Conservation (phyloP, 2,329 filamentous ascomycete species). For the Huntiella bhutanensis region DNA sequence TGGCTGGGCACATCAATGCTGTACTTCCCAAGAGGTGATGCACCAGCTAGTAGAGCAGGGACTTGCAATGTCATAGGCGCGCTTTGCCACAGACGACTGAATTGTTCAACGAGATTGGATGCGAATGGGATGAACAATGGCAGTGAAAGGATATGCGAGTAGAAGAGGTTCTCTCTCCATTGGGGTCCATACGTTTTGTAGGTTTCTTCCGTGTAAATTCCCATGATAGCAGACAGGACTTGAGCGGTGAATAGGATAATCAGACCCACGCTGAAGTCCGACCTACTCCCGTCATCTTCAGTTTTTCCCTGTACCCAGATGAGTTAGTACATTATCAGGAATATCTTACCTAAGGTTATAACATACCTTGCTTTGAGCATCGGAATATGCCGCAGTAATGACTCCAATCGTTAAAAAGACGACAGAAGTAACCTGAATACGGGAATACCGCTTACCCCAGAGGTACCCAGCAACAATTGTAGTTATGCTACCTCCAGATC, state of each 20-base stretch:
- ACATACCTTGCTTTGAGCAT: slow-evolving; percentile 62
- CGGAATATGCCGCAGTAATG: slow-evolving; percentile 72
- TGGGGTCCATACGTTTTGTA: slow-evolving; percentile 72
- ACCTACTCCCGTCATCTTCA: slow-evolving; percentile 12
- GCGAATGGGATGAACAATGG: slow-evolving; percentile 58
- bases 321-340: not conserved
- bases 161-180: slow-evolving; percentile 94
- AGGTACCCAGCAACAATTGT: slow-evolving; percentile 83
- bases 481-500: slow-evolving; percentile 87
- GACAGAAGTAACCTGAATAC: slow-evolving; percentile 64
- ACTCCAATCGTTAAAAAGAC: slow-evolving; percentile 71
- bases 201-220: slow-evolving; percentile 80
- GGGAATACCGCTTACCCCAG: slow-evolving; percentile 69
- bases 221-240: slow-evolving; percentile 80
- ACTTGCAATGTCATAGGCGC: slow-evolving; percentile 27
- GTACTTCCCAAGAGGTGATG: slow-evolving; percentile 1
- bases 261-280: slow-evolving; percentile 43
- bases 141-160: slow-evolving; percentile 60
- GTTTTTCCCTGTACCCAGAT: slow-evolving; percentile 10
- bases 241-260: slow-evolving; percentile 73
- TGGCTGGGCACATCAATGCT: slow-evolving; percentile 41
- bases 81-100: slow-evolving; percentile 42
- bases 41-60: not conserved
- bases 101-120: slow-evolving; percentile 45
- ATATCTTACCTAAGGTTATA: not conserved